Percentiles rank a stretch among this genome's conserved stretches.
Conservation (phyloP, 306 rosid genomes). For the Malus asiatica region DNA sequence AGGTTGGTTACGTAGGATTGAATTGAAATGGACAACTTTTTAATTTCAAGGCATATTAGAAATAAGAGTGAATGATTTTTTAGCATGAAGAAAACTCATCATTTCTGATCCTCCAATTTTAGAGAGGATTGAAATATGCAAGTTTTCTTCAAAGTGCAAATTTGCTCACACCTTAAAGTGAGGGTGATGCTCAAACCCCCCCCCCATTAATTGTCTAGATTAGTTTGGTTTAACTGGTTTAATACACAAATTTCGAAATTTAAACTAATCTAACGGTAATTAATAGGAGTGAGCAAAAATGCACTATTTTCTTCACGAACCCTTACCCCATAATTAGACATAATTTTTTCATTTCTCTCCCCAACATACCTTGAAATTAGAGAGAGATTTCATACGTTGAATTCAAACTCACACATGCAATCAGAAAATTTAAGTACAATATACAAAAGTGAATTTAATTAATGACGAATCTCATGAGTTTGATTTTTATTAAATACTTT, state of each 20-base stretch:
- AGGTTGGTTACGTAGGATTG: neutral
- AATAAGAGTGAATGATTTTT: neutral
- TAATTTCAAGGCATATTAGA: neutral
- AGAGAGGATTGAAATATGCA: neutral
- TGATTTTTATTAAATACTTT: neutral
- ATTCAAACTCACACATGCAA: neutral
- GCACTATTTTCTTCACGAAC: no score
- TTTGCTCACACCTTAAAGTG: no score
- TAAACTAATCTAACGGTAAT: no score
- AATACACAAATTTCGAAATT: no score
- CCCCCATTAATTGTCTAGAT: no score
- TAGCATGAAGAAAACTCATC: neutral
- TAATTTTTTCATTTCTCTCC: neutral
- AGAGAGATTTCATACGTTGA: neutral
- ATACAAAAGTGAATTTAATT: no score
- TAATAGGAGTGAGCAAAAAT: no score
- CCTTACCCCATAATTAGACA: neutral
- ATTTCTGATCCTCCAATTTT: neutral
- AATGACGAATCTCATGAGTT: neutral
- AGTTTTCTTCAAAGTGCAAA: no score
- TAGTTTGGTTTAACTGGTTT: no score
- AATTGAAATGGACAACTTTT: neutral
- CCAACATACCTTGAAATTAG: neutral
- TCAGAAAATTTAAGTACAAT: no score
- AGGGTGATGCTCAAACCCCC: no score